These are phyloP conservation scores for Neocatenulostroma microsporum DNA, from an alignment of 2,329 filamentous ascomycete species.

Conservation along the genomic window DNA sequence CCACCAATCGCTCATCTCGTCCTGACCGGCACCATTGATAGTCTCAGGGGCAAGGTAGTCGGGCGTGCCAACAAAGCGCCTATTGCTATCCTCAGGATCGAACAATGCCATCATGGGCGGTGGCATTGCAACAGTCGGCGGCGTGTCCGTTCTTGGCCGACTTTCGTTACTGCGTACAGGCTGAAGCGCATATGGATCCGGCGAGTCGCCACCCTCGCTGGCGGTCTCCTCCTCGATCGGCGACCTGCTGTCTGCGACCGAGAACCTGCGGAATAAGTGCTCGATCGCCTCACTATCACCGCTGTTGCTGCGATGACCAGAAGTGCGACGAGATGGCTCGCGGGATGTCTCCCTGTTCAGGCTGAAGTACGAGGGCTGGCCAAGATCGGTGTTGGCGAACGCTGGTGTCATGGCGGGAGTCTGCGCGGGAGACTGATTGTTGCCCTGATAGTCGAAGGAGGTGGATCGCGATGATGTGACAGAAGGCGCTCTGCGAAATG, in stretches of 20 bases:
- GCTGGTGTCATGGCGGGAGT: constrained; percentile 85
- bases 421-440: constrained; percentile 65
- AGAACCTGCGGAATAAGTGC: constrained; percentile 71
- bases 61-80: constrained; percentile 90
- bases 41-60: constrained; percentile 97
- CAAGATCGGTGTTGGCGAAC: constrained; percentile 54
- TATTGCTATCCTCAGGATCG: constrained; percentile 85
- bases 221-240: constrained; percentile 65
- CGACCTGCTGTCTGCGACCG: constrained; percentile 47
- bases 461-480: constrained; percentile 85
- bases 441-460: constrained; percentile 78
- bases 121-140: constrained; percentile 66
- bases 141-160: constrained; percentile 36
- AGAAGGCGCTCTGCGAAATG: constrained; percentile 78
- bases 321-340: constrained; percentile 60
- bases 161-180: constrained; percentile 46
- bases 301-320: constrained; percentile 83
- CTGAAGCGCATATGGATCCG: constrained; percentile 65
- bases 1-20: constrained; percentile 99
- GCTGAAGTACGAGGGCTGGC: constrained; percentile 89
- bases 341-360: constrained; percentile 50
- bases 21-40: constrained; percentile 87
- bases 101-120: constrained; percentile 91
- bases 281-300: constrained; percentile 79
- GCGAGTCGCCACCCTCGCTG: constrained; percentile 60